Evolutionary conservation across 805 yeast species (phyloP), one percentile per base, ranked within the genome.

Genomic region (Starmerella stellata): DNA sequence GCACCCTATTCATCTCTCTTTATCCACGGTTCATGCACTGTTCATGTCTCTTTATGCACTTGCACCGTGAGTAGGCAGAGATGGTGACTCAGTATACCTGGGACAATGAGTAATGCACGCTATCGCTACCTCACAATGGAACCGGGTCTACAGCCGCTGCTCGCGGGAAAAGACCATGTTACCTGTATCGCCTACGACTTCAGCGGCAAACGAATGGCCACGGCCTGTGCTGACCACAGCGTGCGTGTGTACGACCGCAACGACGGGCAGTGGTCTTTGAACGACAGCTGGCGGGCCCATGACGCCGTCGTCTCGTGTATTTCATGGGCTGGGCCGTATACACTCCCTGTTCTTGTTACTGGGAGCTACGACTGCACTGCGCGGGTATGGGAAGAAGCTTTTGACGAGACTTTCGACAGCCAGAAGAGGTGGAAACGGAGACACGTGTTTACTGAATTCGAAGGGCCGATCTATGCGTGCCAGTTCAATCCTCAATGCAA

Each of bases 251-350:
- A 83, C 55, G 87, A 80, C 53, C 62, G 78, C 25, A 60, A 67
- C 21, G 48, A 37, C 39, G 70, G 69, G n/a, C 67, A 73, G 16
- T 90, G 96, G 96, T 70, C 70, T 16, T 59, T 80, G 40, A 75
- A 76, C 51, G 95, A 87, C 57, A 74, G 79, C 35, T 90, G 95
- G 92, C 79, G 78, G 48, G 96, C 96, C 0, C 98, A 90, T 54
- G 95, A 90, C 50, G 74, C 93, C 5, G 71, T 83, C 41, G 71
- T 90, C 20, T 78, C 82, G 17, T 72, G 77, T 48, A 65, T 90
- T 8, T 73, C 74, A 35, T 90, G 95, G 92, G 95, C 96, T 1
- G 78, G 81, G 37, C 98, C 98, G 2, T 92, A 87, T 56, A 83
- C 74, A 57, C 92, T 94, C 7, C 80, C 80, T 52, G 63, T 90